These are phyloP conservation scores for Wickerhamomyces chambardii DNA, from an alignment of 805 yeast genomes.

Conservation along the genomic window DNA sequence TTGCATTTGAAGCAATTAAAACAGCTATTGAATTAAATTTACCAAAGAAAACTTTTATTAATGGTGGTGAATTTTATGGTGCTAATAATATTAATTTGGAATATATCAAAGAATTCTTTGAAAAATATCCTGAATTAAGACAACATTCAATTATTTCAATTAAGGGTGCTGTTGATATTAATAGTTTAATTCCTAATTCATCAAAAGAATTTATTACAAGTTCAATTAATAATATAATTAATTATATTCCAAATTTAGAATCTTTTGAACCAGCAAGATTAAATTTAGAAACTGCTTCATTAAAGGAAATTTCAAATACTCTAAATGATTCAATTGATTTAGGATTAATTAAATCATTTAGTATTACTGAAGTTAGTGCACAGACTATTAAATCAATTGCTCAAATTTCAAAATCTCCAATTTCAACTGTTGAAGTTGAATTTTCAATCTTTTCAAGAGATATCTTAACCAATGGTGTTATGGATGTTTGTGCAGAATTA, in stretches of 20 bases:
- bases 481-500: conserved; percentile 45
- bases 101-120: conserved; percentile 48
- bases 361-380: conserved; percentile 66
- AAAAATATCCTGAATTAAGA: conserved; percentile 44
- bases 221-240: conserved; percentile 36
- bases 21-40: conserved; percentile 32
- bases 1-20: conserved; percentile 45
- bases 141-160: conserved; percentile 51
- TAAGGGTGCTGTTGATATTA: conserved; percentile 51
- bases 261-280: conserved; percentile 70
- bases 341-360: conserved; percentile 62
- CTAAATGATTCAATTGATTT: conserved; percentile 49
- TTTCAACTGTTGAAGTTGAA: conserved; percentile 72
- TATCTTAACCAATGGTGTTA: conserved; percentile 52
- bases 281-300: conserved; percentile 39
- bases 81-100: conserved; percentile 41
- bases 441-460: conserved; percentile 64
- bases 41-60: conserved; percentile 44
- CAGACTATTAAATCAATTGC: conserved; percentile 52
- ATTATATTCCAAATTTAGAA: conserved; percentile 38
- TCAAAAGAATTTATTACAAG: conserved; percentile 33
- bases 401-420: conserved; percentile 36
- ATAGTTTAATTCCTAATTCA: conserved; percentile 37
- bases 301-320: conserved; percentile 48
- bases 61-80: conserved; percentile 80